Base-by-base conservation (phyloP, 2,329 filamentous ascomycete species). In the Fusarium buxicola region DNA sequence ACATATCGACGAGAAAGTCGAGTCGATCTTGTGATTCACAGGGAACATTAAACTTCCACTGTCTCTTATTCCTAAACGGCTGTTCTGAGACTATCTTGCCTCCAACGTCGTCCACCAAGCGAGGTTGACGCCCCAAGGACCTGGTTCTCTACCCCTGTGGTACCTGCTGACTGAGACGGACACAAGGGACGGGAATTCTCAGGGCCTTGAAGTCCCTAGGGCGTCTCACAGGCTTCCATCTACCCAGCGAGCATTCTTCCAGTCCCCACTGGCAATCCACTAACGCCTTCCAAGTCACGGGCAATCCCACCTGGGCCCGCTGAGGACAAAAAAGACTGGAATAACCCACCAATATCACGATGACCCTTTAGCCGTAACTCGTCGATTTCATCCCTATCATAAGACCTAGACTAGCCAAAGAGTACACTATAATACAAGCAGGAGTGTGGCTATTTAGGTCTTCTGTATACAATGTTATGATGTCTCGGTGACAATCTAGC, bases 171-270 rank as follows among this genome's bases (percentile, higher is more conserved):
- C 36, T 31, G 32, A 45, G 49, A 28, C 32, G 34, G 18, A 40
- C 12, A 46, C n/a, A 46, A n/a, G n/a, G n/a, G n/a, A n/a, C n/a
- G n/a, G n/a, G n/a, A n/a, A n/a, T 28, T 25, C 41, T n/a, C 34
- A 45, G 25, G 34, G 45, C 32, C 41, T n/a, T n/a, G n/a, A n/a
- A 55, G 31, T 32, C 55, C 36, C 52, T 36, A 58, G 46, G 25
- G 13, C 49, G 41, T 57, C 58, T 59, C 49, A 27, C 54, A 59
- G 51, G 59, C 62, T 63, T 63, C 63, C n/a, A n/a, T n/a, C n/a
- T n/a, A n/a, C n/a, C n/a, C 65, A 66, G 60, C 63, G 67, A 51
- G 43, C 36, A 50, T 49, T 49, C 53, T 60, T 66, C 67, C n/a
- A n/a, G n/a, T n/a, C n/a, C 46, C 65, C 65, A 70, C 67, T 51